A percentile compares a stretch with the other conserved stretches of the same genome.
Evolutionary conservation across 768 basidiomycete genomes (phyloP).

Genomic region (Collybia sordida): DNA sequence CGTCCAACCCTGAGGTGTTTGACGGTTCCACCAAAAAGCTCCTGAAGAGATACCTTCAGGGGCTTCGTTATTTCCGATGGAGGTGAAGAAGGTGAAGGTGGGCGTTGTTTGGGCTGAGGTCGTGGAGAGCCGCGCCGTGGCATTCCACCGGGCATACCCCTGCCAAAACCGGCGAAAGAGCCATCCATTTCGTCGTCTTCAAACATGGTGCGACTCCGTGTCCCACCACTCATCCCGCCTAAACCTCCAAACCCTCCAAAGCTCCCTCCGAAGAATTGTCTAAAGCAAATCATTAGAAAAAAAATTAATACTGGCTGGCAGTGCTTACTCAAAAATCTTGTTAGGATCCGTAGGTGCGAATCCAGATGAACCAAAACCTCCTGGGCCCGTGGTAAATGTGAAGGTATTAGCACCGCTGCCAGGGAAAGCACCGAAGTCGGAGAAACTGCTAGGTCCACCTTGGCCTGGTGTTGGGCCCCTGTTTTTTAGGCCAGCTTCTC

Average conservation of each 20-base stretch:
- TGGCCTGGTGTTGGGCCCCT: conserved; percentile 55
- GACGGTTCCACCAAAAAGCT: conserved; percentile 80
- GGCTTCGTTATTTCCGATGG: conserved; percentile 72
- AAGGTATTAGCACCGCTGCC: conserved; percentile 51
- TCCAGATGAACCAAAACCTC: conserved; percentile 42
- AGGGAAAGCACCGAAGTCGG: conserved; percentile 17
- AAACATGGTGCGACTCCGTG: conserved; percentile 34
- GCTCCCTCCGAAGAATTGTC: conserved; percentile 53
- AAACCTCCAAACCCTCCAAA: conserved; percentile 26
- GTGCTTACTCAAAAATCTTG: conserved; percentile 83
- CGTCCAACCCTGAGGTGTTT: conserved; percentile 90
- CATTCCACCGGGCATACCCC: conserved; percentile 56
- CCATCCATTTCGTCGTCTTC: conserved; percentile 54
- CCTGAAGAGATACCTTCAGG: conserved; percentile 81
- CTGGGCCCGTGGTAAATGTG: conserved; percentile 56
- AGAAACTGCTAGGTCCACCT: conserved; percentile 25
- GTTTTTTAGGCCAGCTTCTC: conserved; percentile 91
- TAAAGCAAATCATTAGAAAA: conserved; percentile 22
- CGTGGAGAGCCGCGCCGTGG: conserved; percentile 35
- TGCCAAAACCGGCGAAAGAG: conserved; percentile 24
- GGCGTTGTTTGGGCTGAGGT: conserved; percentile 24
- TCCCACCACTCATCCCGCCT: conserved; percentile 36
- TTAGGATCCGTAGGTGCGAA: conserved; percentile 83
- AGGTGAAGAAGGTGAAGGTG: conserved; percentile 26
- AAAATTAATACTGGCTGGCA: not conserved